phyloP scores from a whole-genome alignment of 305 asterid species.

The Nicotiana rustica region DNA sequence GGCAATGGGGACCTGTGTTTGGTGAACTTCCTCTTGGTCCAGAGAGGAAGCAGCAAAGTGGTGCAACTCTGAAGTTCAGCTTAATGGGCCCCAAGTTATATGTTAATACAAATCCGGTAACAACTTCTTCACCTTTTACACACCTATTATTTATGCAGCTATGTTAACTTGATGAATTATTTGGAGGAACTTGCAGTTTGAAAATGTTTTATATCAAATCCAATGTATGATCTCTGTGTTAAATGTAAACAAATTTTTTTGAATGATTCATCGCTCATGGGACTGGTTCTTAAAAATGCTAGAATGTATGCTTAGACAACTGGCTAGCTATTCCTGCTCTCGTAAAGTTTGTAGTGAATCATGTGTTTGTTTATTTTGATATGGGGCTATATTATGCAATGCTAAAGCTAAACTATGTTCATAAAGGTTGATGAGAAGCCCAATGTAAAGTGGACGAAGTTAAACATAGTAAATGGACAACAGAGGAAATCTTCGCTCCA shows the following conservation, averaged over 20 bases:
- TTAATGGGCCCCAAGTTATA: conserved; percentile 83
- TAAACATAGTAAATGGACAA: neutral
- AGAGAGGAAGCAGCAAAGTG: conserved; percentile 66
- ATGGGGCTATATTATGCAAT: neutral
- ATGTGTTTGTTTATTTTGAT: neutral
- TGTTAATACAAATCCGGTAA: conserved; percentile 74
- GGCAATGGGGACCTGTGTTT: conserved; percentile 88
- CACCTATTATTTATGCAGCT: no score
- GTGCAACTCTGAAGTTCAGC: conserved; percentile 77
- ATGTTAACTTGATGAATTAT: no score
- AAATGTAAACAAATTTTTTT: no score
- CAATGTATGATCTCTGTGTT: neutral
- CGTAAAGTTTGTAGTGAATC: neutral
- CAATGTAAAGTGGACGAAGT: neutral
- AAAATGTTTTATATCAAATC: no score
- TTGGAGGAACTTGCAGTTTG: no score
- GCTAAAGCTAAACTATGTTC: neutral
- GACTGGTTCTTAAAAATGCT: no score
- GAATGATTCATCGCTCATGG: no score
- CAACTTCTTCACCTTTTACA: neutral
- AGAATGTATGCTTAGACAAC: no score
- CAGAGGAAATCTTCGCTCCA: neutral
- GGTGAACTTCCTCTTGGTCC: conserved; percentile 86
- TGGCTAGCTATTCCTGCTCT: no score
- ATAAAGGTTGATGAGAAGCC: neutral